A percentile compares a stretch with the other conserved stretches of the same genome.
These are phyloP conservation scores for Styphnolobium japonicum DNA, from an alignment of 306 rosid genomes.

Conservation along the genomic window DNA sequence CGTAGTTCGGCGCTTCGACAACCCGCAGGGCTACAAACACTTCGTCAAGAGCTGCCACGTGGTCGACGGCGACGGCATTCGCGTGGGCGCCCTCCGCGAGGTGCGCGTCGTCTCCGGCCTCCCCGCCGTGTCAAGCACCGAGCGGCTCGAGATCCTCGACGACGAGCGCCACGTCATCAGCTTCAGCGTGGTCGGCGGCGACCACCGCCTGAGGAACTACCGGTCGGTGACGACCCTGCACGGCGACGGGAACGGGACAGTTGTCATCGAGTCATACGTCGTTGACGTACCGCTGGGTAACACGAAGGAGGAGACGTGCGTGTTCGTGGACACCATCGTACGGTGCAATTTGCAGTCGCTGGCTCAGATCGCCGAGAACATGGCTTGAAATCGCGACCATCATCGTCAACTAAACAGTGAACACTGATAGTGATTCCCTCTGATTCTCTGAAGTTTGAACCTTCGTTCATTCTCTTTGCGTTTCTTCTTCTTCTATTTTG, in stretches of 20 bases:
- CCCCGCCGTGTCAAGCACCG: constrained; percentile 88
- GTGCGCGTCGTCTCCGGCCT: constrained; percentile 82
- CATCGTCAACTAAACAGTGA: not conserved
- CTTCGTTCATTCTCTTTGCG: not conserved
- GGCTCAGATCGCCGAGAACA: constrained; percentile 76
- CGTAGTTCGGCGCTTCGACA: constrained; percentile 79
- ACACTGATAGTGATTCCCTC: not conserved
- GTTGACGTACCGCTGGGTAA: constrained; percentile 89
- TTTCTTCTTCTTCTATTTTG: no score
- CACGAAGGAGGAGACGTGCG: constrained; percentile 87
- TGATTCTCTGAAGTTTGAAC: not conserved
- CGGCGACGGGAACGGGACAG: constrained; percentile 58
- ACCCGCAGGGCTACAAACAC: constrained; percentile 88
- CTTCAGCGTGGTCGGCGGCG: constrained; percentile 92
- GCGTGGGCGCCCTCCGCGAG: constrained; percentile 75
- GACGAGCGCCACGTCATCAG: constrained; percentile 88
- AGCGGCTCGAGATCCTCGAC: constrained; percentile 87
- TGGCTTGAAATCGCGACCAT: constrained; percentile 27
- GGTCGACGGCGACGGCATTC: constrained; percentile 54
- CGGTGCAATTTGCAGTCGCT: constrained; percentile 88
- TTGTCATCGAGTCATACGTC: constrained; percentile 81
- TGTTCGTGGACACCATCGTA: constrained; percentile 86
- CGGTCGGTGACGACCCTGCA: constrained; percentile 82
- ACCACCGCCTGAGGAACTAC: constrained; percentile 78
- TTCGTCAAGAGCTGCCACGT: constrained; percentile 92